Conservation (phyloP, 176 grass and related monocot species). For the Avena eriantha region DNA sequence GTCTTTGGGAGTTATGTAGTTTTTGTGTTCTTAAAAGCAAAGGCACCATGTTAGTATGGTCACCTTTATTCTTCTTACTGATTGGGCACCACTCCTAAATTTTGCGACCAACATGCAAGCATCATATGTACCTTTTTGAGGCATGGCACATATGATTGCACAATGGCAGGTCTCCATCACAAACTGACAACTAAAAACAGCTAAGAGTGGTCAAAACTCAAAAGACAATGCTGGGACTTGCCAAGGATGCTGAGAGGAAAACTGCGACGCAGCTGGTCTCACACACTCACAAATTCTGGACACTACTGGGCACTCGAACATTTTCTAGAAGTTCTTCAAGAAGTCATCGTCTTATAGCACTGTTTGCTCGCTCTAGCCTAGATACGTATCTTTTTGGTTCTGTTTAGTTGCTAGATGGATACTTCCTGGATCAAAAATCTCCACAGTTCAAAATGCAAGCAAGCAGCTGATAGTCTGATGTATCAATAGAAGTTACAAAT, state of each 20-base stretch:
- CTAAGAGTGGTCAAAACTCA: background rate
- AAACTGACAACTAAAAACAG: background rate
- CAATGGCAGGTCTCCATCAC: background rate
- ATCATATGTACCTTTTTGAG: background rate
- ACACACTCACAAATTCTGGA: background rate
- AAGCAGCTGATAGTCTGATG: background rate
- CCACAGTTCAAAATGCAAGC: slow-evolving; percentile 1
- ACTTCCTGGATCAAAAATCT: background rate
- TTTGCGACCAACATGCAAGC: background rate
- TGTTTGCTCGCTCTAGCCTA: background rate
- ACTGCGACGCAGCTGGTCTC: background rate
- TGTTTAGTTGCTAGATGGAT: background rate
- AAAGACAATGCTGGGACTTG: background rate
- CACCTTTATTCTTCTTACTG: background rate
- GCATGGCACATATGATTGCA: slow-evolving; percentile 6
- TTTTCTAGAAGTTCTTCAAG: background rate
- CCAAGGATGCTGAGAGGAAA: background rate
- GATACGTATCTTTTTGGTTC: background rate
- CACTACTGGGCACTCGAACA: background rate
- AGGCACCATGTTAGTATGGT: background rate
- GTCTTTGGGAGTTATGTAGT: background rate
- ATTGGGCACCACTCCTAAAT: background rate
- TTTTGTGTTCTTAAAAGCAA: background rate
- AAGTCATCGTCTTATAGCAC: background rate
- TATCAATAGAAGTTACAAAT: background rate